A percentile compares a stretch with the other conserved stretches of the same genome.
Conservation (phyloP, 179 eudicot species). For the Carnegiea gigantea region DNA sequence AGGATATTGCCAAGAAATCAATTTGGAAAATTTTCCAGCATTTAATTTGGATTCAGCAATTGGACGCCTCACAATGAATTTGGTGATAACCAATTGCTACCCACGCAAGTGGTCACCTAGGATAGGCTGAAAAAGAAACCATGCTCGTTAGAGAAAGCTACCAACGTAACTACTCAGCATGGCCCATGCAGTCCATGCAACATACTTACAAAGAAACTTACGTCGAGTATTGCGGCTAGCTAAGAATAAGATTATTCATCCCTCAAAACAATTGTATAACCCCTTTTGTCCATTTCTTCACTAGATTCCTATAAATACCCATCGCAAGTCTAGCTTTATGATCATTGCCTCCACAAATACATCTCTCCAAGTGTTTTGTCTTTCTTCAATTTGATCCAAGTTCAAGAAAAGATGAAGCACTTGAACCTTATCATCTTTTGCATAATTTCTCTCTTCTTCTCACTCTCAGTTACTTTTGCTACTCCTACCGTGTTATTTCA, state of each 20-base stretch:
- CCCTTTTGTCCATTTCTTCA: no score
- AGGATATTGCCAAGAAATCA: no score
- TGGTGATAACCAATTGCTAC: neutral
- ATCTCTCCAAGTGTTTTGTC: neutral
- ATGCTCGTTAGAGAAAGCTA: no score
- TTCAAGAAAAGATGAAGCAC: conserved; percentile 4
- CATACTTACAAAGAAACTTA: no score
- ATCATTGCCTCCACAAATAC: neutral
- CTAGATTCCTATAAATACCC: no score
- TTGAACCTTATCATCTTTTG: neutral
- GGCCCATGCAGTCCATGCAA: conserved; percentile 1
- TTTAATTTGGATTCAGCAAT: no score
- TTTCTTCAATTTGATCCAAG: neutral
- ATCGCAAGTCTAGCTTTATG: no score
- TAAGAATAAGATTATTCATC: no score
- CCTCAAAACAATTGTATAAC: no score
- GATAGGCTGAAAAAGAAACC: neutral
- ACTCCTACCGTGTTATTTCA: conserved; percentile 11
- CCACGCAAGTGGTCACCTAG: neutral
- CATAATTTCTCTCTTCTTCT: neutral
- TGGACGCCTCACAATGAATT: neutral
- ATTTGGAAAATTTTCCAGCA: no score
- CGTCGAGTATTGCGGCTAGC: no score
- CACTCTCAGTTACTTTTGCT: neutral
- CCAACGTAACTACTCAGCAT: neutral